phyloP scores from a whole-genome alignment of 306 rosid species.

The Trifolium repens region DNA sequence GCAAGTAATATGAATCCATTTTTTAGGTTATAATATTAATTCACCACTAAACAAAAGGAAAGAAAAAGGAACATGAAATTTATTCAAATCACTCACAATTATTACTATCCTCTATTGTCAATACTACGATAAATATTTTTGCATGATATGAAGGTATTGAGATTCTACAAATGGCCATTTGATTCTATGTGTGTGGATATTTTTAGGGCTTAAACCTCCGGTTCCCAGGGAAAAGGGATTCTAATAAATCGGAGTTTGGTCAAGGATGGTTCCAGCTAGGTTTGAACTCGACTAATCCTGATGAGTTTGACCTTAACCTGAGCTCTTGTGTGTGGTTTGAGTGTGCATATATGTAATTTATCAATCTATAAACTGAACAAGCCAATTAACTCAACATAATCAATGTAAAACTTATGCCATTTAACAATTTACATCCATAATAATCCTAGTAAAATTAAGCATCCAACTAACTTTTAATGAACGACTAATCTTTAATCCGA shows the following conservation, averaged over 20 bases:
- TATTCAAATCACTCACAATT: slow-evolving; percentile 21
- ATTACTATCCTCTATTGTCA: slow-evolving; percentile 9
- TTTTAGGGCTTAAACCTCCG: too few species aligned
- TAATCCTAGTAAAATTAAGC: slow-evolving; percentile 40
- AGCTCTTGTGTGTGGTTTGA: not conserved
- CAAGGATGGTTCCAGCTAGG: not conserved
- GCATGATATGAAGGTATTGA: slow-evolving; percentile 12
- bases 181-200: not conserved
- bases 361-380: not conserved
- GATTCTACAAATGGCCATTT: not conserved
- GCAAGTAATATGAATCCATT: slow-evolving; percentile 16
- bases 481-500: slow-evolving; percentile 90
- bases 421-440: not conserved
- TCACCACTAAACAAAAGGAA: slow-evolving; percentile 6
- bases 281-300: not conserved
- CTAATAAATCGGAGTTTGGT: too few species aligned
- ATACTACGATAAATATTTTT: not conserved
- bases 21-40: too few species aligned
- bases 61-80: slow-evolving; percentile 9
- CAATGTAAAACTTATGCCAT: slow-evolving; percentile 2
- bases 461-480: slow-evolving; percentile 85
- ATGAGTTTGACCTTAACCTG: not conserved
- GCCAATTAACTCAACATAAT: slow-evolving; percentile 10
- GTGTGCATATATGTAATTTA: not conserved
- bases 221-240: too few species aligned